Conservation (phyloP, 2,329 filamentous ascomycete genomes). For the Knufia petricola region DNA sequence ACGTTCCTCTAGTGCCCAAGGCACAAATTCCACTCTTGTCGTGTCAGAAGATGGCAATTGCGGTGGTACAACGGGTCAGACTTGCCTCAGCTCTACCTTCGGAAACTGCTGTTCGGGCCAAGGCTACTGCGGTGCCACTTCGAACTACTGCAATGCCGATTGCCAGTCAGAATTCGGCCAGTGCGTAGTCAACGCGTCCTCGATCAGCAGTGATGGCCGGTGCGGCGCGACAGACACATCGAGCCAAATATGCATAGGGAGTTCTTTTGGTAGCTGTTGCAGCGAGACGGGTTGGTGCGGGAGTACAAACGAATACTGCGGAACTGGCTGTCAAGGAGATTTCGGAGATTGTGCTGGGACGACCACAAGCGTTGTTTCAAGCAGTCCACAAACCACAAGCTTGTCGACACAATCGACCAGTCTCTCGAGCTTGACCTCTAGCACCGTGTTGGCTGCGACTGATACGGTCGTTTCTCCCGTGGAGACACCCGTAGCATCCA, state of each 20-base stretch:
- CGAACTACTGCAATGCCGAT: not conserved
- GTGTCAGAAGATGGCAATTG: slow-evolving; percentile 2
- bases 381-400: not conserved
- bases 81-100: slow-evolving; percentile 5
- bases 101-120: not conserved
- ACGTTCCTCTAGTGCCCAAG: not conserved
- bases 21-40: not conserved
- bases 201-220: not conserved
- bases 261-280: not conserved
- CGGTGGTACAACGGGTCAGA: not conserved
- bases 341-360: not conserved
- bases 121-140: not conserved
- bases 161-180: not conserved
- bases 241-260: not conserved
- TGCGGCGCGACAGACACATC: slow-evolving; percentile 1
- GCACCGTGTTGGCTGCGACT: not conserved
- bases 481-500: not conserved
- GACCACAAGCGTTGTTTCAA: not conserved
- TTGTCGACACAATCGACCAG: not conserved
- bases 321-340: not conserved
- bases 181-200: not conserved
- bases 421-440: not conserved
- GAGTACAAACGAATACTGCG: not conserved
- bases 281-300: not conserved
- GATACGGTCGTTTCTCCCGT: not conserved